A percentile compares a stretch with the other conserved stretches of the same genome.
Conservation (phyloP, 306 rosid species). For the Ceratonia siliqua region DNA sequence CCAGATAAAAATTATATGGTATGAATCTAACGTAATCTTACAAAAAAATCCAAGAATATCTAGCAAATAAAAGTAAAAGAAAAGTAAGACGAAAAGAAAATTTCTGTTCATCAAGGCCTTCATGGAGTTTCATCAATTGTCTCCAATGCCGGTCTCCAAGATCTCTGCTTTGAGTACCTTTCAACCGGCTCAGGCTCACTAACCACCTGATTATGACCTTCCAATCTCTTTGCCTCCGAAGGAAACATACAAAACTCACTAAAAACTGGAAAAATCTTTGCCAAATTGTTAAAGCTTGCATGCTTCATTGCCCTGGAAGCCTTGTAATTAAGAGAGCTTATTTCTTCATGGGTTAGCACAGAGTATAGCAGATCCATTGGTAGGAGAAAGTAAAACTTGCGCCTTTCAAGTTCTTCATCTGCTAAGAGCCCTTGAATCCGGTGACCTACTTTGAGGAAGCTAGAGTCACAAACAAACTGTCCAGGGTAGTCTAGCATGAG, state of each 20-base stretch:
- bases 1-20: not conserved
- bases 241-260: constrained; percentile 62
- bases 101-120: constrained; percentile 14
- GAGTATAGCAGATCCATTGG: constrained; percentile 89
- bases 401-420: constrained; percentile 58
- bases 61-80: constrained; percentile 5
- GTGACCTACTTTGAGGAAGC: constrained; percentile 67
- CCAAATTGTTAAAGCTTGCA: constrained; percentile 52
- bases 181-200: constrained; percentile 37
- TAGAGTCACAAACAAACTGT: constrained; percentile 73
- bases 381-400: constrained; percentile 71
- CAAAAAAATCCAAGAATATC: constrained; percentile 31
- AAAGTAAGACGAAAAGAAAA: not conserved
- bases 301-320: constrained; percentile 66
- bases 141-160: constrained; percentile 89
- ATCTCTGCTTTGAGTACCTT: constrained; percentile 68
- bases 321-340: constrained; percentile 59
- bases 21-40: constrained; percentile 29
- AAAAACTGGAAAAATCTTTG: constrained; percentile 71
- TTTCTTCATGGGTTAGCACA: constrained; percentile 76
- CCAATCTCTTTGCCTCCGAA: constrained; percentile 49
- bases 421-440: constrained; percentile 78
- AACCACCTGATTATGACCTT: constrained; percentile 2
- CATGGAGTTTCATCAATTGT: constrained; percentile 74
- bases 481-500: constrained; percentile 66